Percentiles rank a stretch among this genome's conserved stretches.
Conservation (phyloP, 2,329 filamentous ascomycete species). For the Neurospora sp. region DNA sequence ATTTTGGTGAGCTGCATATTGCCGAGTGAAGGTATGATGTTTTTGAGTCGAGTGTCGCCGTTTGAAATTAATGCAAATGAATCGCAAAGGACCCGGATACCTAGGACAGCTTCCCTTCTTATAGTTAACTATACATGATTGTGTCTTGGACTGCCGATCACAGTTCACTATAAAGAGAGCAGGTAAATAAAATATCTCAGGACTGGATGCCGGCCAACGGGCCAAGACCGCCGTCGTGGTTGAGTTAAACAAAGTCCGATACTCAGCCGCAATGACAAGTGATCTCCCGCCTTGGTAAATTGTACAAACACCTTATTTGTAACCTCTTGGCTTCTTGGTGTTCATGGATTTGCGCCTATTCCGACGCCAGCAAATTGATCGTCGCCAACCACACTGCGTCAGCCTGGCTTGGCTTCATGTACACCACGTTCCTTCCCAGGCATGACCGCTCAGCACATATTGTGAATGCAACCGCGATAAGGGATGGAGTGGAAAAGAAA, state of each 20-base stretch:
- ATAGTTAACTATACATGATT: not conserved
- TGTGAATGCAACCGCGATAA: not conserved
- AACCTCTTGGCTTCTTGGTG: not conserved
- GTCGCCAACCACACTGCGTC: not conserved
- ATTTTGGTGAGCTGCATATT: conserved; percentile 8
- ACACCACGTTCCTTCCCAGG: not conserved
- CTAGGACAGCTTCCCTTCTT: not conserved
- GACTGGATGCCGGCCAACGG: not conserved
- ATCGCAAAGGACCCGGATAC: not conserved
- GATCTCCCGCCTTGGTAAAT: not conserved
- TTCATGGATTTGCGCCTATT: not conserved
- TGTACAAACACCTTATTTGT: not conserved
- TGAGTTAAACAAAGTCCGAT: not conserved
- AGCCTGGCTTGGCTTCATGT: not conserved
- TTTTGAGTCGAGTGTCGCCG: not conserved
- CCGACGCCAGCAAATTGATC: not conserved
- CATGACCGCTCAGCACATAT: not conserved
- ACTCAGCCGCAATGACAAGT: not conserved
- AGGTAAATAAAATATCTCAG: not conserved
- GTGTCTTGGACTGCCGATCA: not conserved
- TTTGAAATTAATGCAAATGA: not conserved
- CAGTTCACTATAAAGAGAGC: not conserved
- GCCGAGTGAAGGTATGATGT: not conserved
- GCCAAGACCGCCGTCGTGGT: too few species aligned
- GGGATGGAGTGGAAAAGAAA: not conserved